Conservation (phyloP, 2,329 filamentous ascomycete species). For the Claviceps humidiphila region DNA sequence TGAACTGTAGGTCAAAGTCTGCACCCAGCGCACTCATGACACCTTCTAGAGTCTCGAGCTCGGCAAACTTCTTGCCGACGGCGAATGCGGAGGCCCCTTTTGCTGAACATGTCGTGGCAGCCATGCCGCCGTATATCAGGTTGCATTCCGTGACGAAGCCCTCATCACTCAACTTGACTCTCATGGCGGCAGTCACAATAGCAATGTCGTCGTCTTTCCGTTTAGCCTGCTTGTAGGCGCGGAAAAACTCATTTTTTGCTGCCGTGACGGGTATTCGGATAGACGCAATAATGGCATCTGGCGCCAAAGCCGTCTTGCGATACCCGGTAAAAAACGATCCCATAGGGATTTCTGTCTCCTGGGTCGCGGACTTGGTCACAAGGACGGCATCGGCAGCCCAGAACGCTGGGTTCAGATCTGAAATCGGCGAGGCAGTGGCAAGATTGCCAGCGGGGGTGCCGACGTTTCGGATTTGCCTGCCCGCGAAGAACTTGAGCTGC, state of each 20-base stretch:
- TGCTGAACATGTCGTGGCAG: constrained; percentile 77
- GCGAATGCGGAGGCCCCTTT: constrained; percentile 65
- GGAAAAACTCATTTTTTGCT: constrained; percentile 68
- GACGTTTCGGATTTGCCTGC: constrained; percentile 92
- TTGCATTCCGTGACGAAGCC: constrained; percentile 62
- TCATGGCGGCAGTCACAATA: constrained; percentile 80
- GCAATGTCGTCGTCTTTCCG: constrained; percentile 97
- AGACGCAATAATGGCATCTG: constrained; percentile 72
- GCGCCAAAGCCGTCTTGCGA: constrained; percentile 65
- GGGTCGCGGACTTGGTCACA: constrained; percentile 61
- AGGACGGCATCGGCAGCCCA: constrained; percentile 75
- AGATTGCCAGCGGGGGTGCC: constrained; percentile 91
- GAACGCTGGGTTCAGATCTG: constrained; percentile 88
- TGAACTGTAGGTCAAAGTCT: constrained; percentile 80
- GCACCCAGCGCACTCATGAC: constrained; percentile 78
- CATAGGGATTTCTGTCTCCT: constrained; percentile 81
- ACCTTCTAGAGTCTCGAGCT: constrained; percentile 74
- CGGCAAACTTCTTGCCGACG: constrained; percentile 63
- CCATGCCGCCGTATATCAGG: constrained; percentile 91
- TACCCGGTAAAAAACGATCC: constrained; percentile 87
- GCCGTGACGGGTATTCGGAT: constrained; percentile 72
- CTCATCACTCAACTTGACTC: constrained; percentile 55
- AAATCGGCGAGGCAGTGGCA: constrained; percentile 89
- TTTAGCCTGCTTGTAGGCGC: constrained; percentile 92
- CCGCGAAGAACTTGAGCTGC: constrained; percentile 88